A percentile compares a stretch with the other conserved stretches of the same genome.
Conservation (phyloP, 2,329 filamentous ascomycete genomes). For the Fusarium sp. region DNA sequence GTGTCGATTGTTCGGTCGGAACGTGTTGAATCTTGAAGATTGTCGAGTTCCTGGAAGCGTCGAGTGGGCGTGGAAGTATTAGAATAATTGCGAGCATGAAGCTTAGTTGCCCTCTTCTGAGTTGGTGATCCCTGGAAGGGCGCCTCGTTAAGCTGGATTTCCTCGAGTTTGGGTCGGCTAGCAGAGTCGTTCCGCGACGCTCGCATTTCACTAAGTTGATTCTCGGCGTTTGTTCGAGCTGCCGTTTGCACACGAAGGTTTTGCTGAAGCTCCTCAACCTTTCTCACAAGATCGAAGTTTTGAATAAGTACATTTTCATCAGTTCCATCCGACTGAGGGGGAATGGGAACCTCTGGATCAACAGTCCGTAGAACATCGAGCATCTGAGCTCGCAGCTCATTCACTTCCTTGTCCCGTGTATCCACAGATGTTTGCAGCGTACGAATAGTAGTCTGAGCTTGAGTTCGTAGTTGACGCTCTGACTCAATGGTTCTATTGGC, state of each 20-base stretch:
- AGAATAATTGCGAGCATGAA: constrained; percentile 71
- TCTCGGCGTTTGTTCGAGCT: constrained; percentile 83
- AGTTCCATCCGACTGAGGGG: constrained; percentile 67
- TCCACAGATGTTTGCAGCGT: constrained; percentile 84
- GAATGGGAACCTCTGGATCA: constrained; percentile 77
- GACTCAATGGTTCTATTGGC: constrained; percentile 90
- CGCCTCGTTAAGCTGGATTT: constrained; percentile 86
- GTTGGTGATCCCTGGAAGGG: constrained; percentile 79
- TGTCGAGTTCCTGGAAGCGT: constrained; percentile 71
- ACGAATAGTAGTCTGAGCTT: constrained; percentile 87
- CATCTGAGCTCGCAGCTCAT: constrained; percentile 82
- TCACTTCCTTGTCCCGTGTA: constrained; percentile 81
- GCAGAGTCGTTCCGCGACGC: constrained; percentile 77
- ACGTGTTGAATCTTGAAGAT: constrained; percentile 77
- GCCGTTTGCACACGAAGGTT: constrained; percentile 86
- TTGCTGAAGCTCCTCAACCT: constrained; percentile 89
- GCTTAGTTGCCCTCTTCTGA: constrained; percentile 70
- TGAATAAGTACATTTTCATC: constrained; percentile 76
- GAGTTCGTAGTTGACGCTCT: constrained; percentile 84
- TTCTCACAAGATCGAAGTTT: constrained; percentile 86
- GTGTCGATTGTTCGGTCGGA: constrained; percentile 88
- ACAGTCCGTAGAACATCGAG: constrained; percentile 87
- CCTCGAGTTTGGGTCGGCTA: constrained; percentile 82
- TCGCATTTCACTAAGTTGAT: constrained; percentile 82
- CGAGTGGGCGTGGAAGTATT: constrained; percentile 83